Evolutionary conservation across 495 filamentous ascomycete species (phyloP).

Genomic region (Penicillium bovifimosum): DNA sequence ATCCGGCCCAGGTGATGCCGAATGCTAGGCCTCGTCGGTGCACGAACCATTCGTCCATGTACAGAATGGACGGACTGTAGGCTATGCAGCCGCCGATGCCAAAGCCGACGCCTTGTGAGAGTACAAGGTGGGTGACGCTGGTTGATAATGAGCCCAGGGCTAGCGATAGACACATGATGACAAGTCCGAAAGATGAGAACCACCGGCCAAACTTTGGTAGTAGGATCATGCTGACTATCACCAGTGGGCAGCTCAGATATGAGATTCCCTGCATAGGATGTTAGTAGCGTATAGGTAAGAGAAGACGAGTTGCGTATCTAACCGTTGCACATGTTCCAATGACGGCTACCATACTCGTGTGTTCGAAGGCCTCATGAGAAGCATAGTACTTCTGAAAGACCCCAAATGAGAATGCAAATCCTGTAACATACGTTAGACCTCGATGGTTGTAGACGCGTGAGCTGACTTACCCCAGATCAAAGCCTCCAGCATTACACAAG

Average conservation of each 20-base stretch:
- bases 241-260: slow-evolving; percentile 13
- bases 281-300: neutral
- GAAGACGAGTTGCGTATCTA: neutral
- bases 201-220: slow-evolving; percentile 14
- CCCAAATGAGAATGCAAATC: slow-evolving; percentile 23
- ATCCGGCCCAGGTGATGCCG: slow-evolving; percentile 46
- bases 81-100: slow-evolving; percentile 43
- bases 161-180: slow-evolving; percentile 37
- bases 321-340: slow-evolving; percentile 48
- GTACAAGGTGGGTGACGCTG: slow-evolving; percentile 42
- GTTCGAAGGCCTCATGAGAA: slow-evolving; percentile 18
- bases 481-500: slow-evolving; percentile 10
- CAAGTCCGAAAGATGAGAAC: slow-evolving; percentile 15
- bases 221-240: slow-evolving; percentile 19
- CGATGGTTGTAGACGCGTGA: neutral
- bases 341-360: slow-evolving; percentile 35
- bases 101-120: slow-evolving; percentile 47
- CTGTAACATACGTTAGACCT: slow-evolving; percentile 1
- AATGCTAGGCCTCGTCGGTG: slow-evolving; percentile 43
- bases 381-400: slow-evolving; percentile 31
- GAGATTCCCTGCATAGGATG: slow-evolving; percentile 13
- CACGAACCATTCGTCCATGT: slow-evolving; percentile 51
- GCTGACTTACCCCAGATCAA: slow-evolving; percentile 7
- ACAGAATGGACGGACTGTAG: slow-evolving; percentile 44
- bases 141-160: slow-evolving; percentile 41